Evolutionary conservation across 2,329 filamentous ascomycete genomes (phyloP).

Genomic region (Cercospora berteroae): DNA sequence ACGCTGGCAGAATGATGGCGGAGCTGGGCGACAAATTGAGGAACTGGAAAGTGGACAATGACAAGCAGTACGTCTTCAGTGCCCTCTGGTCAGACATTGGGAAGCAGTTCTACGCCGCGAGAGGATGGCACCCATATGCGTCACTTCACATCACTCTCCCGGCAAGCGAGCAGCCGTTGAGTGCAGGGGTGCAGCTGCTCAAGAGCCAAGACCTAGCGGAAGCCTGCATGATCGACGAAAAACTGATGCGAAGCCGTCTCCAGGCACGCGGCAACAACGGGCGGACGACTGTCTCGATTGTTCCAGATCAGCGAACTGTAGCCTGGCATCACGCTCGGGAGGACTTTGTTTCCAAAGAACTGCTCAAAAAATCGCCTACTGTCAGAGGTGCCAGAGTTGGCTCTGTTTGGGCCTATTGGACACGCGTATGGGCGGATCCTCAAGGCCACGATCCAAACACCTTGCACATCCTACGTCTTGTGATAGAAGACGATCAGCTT

Average conservation of each 20-base stretch:
- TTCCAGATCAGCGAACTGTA: slow-evolving; percentile 66
- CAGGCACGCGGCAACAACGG: slow-evolving; percentile 31
- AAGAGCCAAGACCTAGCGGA: slow-evolving; percentile 59
- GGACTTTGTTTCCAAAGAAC: slow-evolving; percentile 67
- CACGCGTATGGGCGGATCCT: slow-evolving; percentile 61
- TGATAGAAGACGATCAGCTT: slow-evolving; percentile 57
- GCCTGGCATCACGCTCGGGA: slow-evolving; percentile 79
- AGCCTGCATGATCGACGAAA: slow-evolving; percentile 64
- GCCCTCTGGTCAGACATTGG: slow-evolving; percentile 87
- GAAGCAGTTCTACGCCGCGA: slow-evolving; percentile 71
- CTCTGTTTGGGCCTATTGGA: slow-evolving; percentile 70
- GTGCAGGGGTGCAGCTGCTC: slow-evolving; percentile 41
- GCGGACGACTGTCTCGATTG: slow-evolving; percentile 56
- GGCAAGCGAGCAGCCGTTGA: slow-evolving; percentile 34
- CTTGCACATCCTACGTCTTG: slow-evolving; percentile 67
- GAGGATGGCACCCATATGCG: slow-evolving; percentile 73
- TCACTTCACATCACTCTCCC: slow-evolving; percentile 70
- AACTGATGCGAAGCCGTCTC: slow-evolving; percentile 58
- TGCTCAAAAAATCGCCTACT: slow-evolving; percentile 58
- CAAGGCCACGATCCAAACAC: slow-evolving; percentile 60
- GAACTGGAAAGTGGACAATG: slow-evolving; percentile 51
- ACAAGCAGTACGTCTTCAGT: slow-evolving; percentile 60
- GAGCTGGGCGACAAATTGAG: slow-evolving; percentile 60
- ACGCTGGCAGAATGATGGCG: slow-evolving; percentile 72
- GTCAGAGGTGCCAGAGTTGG: slow-evolving; percentile 70